Evolutionary conservation across 768 basidiomycete genomes (phyloP).

Genomic region (Naganishia kalamii): DNA sequence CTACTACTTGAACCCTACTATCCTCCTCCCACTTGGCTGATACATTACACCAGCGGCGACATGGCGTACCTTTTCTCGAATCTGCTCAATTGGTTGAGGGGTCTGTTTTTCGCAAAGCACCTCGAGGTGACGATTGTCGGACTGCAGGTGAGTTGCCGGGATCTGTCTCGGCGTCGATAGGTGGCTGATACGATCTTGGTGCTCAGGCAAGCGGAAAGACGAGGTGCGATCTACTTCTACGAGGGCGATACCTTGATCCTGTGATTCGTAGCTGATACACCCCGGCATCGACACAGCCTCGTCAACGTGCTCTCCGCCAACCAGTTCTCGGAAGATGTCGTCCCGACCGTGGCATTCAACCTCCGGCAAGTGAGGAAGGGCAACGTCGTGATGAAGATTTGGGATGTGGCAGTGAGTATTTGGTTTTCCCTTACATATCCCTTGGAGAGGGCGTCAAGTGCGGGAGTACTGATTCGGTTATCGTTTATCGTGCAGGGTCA

Average conservation of each 20-base stretch:
- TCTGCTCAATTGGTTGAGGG: slow-evolving; percentile 57
- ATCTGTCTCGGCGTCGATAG: not conserved
- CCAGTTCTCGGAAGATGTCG: slow-evolving; percentile 94
- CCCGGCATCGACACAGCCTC: slow-evolving; percentile 49
- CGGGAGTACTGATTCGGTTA: no score
- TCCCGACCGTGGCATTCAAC: slow-evolving; percentile 90
- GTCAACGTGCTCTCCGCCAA: slow-evolving; percentile 77
- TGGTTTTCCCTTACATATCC: not conserved
- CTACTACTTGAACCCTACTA: not conserved
- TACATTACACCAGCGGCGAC: not conserved
- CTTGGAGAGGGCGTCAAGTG: not conserved
- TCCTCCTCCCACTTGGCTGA: not conserved
- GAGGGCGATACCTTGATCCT: no score
- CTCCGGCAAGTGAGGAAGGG: slow-evolving; percentile 80
- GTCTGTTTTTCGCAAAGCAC: slow-evolving; percentile 76
- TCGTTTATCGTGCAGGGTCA: slow-evolving; percentile 56
- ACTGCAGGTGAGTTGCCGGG: slow-evolving; percentile 57
- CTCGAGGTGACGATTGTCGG: slow-evolving; percentile 89
- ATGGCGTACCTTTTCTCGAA: slow-evolving; percentile 55
- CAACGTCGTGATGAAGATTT: slow-evolving; percentile 84
- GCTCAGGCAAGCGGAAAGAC: slow-evolving; percentile 86
- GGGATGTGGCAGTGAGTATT: slow-evolving; percentile 77
- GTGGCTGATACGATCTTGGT: not conserved
- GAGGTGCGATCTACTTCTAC: slow-evolving; percentile 50
- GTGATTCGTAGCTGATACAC: no score